These are phyloP conservation scores for Leccinum aurantiacum DNA, from an alignment of 768 basidiomycete genomes.

Conservation along the genomic window DNA sequence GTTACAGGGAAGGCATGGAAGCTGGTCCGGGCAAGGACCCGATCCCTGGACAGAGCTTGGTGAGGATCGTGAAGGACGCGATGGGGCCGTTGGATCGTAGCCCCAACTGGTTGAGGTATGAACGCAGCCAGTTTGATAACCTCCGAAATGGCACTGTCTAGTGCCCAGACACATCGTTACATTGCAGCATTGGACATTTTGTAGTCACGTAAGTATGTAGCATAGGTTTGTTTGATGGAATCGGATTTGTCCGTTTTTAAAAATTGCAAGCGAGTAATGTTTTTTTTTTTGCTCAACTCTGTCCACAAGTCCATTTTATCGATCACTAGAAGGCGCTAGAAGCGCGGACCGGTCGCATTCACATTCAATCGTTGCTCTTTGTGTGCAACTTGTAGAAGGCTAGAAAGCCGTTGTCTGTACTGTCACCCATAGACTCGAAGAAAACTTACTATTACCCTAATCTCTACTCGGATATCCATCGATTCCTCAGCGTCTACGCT, in stretches of 20 bases:
- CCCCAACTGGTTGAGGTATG: constrained; percentile 83
- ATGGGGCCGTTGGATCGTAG: constrained; percentile 72
- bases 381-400: constrained; percentile 16
- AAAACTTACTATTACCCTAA: constrained; percentile 19
- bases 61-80: constrained; percentile 71
- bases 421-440: constrained; percentile 21
- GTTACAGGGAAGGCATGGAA: constrained; percentile 69
- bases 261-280: neutral
- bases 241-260: neutral
- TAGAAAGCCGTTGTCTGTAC: constrained; percentile 8
- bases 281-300: neutral
- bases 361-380: neutral
- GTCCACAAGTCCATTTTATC: neutral
- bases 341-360: neutral
- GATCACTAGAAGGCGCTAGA: neutral
- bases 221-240: neutral
- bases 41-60: constrained; percentile 68
- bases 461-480: constrained; percentile 17
- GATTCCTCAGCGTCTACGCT: constrained; percentile 7
- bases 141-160: constrained; percentile 63
- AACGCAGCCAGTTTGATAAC: constrained; percentile 77
- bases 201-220: neutral
- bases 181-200: neutral
- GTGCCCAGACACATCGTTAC: neutral
- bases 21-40: constrained; percentile 71